Base-by-base conservation (phyloP, 441 rosid genomes). In the Pelargonium australe region DNA sequence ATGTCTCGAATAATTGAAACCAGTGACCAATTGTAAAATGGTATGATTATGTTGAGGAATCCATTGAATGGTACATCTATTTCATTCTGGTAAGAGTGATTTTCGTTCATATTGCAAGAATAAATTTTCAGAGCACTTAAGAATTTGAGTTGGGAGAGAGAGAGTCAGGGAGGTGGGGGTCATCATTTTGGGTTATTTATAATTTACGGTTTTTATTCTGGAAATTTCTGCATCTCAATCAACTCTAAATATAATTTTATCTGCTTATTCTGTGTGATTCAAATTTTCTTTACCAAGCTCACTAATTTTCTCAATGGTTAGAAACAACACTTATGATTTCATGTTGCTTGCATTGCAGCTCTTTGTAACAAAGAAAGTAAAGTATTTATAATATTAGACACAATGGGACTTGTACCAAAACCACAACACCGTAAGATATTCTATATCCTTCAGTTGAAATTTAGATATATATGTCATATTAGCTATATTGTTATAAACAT, bases 301-400 rank as follows among this genome's bases (percentile, higher is more conserved):
- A 69, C 14, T 8, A 55, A 61, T 40, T 55, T 40, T 19, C 55
- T 60, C 49, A 49, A n/a, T 68, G n/a, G 61, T 75, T 66, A 53
- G 49, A 68, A 44, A 34, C 43, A 58, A 68, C 37, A 8, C 25
- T 62, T 31, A 2, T 73, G 66, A 23, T 68, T 78, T 72, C 40
- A 19, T 61, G 40, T 23, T 79, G 31, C 61, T 69, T 83, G 88
- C 94, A 91, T 69, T 83, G 88, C 94, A 91, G 96, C 91, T 72
- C 82, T 87, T 43, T 89, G 96, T 77, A 87, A 91, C 78, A 88
- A 85, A 83, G 88, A 94, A 68, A 89, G 96, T 83, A 83, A 85
- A 81, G 92, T 88, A 14, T 87, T 80, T 80, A 74, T 75, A 23
- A 55, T 87, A 7, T 75, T 91, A 78, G 90, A 89, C 84, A 75